These are phyloP conservation scores for Amyloporia xantha DNA, from an alignment of 768 basidiomycete species.

Conservation along the genomic window DNA sequence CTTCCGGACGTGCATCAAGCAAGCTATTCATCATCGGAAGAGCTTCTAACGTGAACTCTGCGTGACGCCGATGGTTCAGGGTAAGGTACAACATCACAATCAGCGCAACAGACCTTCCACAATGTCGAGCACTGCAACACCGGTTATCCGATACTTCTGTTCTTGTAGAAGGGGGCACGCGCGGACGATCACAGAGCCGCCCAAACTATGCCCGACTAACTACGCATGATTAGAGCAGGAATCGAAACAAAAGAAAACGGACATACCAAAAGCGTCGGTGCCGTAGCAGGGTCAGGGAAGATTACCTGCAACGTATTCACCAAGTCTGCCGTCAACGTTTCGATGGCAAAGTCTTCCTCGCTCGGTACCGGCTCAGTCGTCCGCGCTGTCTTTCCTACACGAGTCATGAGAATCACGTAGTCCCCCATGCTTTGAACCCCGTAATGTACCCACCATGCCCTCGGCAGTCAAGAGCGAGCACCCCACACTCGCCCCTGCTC, in stretches of 20 bases:
- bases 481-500: slow-evolving; percentile 68
- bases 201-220: slow-evolving; percentile 90
- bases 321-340: slow-evolving; percentile 68
- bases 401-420: neutral
- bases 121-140: slow-evolving; percentile 53
- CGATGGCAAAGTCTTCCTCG: slow-evolving; percentile 61
- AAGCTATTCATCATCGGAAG: slow-evolving; percentile 89
- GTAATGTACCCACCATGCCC: slow-evolving; percentile 64
- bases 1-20: slow-evolving; percentile 77
- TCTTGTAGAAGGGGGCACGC: slow-evolving; percentile 62
- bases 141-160: slow-evolving; percentile 62
- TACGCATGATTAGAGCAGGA: neutral
- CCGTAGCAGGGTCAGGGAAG: slow-evolving; percentile 53
- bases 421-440: neutral
- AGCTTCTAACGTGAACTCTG: slow-evolving; percentile 90
- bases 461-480: slow-evolving; percentile 77
- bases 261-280: slow-evolving; percentile 73
- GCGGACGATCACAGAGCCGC: slow-evolving; percentile 81
- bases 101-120: slow-evolving; percentile 17
- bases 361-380: slow-evolving; percentile 37
- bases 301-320: slow-evolving; percentile 59
- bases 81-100: neutral
- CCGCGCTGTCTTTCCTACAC: slow-evolving; percentile 43
- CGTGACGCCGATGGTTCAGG: neutral
- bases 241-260: neutral